Conservation (phyloP, 805 yeast genomes). For the Helenozyma baotianmanensis region DNA sequence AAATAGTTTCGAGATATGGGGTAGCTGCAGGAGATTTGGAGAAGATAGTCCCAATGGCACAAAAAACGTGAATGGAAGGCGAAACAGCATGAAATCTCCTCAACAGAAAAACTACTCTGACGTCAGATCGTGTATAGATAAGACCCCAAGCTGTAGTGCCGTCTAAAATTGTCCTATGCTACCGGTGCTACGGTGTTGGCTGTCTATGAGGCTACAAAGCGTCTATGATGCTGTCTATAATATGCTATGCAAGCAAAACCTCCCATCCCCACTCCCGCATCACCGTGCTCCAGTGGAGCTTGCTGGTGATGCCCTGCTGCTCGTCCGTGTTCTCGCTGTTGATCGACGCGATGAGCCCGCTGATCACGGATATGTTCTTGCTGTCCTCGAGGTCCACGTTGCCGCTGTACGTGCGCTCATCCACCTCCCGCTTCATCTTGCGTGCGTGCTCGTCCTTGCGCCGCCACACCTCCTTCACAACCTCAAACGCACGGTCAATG, state of each 20-base stretch:
- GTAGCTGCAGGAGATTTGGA: background rate
- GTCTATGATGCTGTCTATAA: no score
- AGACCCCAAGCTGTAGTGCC: no score
- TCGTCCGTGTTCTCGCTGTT: conserved; percentile 31
- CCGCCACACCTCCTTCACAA: conserved; percentile 68
- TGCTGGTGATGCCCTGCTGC: conserved; percentile 38
- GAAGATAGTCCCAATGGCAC: no score
- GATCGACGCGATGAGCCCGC: conserved; percentile 39
- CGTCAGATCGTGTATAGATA: no score
- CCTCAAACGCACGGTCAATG: conserved; percentile 61
- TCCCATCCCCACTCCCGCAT: conserved; percentile 81
- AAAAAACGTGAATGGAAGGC: no score
- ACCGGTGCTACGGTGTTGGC: no score
- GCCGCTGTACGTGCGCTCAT: conserved; percentile 7
- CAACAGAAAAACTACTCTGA: no score
- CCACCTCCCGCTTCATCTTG: conserved; percentile 19
- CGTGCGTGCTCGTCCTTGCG: conserved; percentile 45
- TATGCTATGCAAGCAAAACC: conserved; percentile 38
- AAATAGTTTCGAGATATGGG: background rate
- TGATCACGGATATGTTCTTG: conserved; percentile 20
- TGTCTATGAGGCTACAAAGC: no score
- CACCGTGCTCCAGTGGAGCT: conserved; percentile 63
- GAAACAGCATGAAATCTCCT: no score
- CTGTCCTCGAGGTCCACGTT: conserved; percentile 11
- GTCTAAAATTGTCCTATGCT: no score